Base-by-base conservation (phyloP, 345 rosid species). In the Eucalyptus grandis region DNA sequence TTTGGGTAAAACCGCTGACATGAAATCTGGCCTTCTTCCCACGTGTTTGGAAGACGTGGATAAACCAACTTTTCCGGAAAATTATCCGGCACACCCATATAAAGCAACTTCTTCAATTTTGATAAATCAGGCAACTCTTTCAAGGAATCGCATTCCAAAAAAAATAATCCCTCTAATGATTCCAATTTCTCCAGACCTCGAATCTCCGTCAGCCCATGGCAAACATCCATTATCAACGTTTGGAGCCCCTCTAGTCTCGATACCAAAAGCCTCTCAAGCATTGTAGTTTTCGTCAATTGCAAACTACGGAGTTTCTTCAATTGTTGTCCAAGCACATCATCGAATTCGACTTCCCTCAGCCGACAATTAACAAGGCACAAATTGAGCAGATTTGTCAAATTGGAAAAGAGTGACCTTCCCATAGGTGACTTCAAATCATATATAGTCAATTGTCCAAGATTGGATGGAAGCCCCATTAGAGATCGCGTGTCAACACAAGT, bases 211-310 rank as follows among this genome's bases (percentile, higher is more conserved):
- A 51, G 4, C 56, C 56, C 56, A 51, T 0, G 22, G 22, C 56
- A 51, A 51, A 0, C 22, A 1, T n/a, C n/a, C n/a, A n/a, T n/a
- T n/a, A n/a, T n/a, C n/a, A n/a, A n/a, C n/a, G n/a, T n/a, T n/a
- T n/a, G n/a, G n/a, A n/a, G n/a, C n/a, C n/a, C n/a, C n/a, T n/a
- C n/a, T n/a, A n/a, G n/a, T n/a, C n/a, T n/a, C n/a, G n/a, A n/a
- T n/a, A n/a, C n/a, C n/a, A n/a, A n/a, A n/a, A n/a, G n/a, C n/a
- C n/a, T n/a, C n/a, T n/a, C n/a, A n/a, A n/a, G n/a, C n/a, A n/a
- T n/a, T n/a, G n/a, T n/a, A n/a, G n/a, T n/a, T n/a, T 7, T 0
- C 54, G 0, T 17, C 22, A 51, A 51, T 17, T 0, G 0, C 16
- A 14, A 30, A 24, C 0, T 0, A 56, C 0, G 3, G 69, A 62